Evolutionary conservation across 768 basidiomycete genomes (phyloP), one percentile per base, ranked within the genome.

Genomic region (Glaciozyma antarctica): DNA sequence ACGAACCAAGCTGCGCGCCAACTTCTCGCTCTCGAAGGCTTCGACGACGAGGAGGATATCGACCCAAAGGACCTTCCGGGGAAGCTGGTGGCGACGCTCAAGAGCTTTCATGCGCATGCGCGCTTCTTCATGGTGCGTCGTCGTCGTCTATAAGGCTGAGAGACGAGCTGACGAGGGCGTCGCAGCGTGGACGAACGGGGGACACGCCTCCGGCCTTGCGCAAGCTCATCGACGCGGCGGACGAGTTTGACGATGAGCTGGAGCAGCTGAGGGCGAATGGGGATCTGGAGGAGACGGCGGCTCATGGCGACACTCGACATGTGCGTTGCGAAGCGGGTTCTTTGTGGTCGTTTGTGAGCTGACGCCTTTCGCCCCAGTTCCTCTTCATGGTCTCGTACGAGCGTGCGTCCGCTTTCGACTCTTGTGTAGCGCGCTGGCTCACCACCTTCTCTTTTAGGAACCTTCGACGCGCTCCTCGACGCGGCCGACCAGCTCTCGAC

Each of bases 301-400:
- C 55, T 1, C 22, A 32, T 21, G 52, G 61, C 5, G 65, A 66
- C 19, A 59, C 58, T 2, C 49, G 53, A 47, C 60, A 64, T 26
- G 62, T 63, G 38, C 47, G 62, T 58, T 2, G 1, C 12, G 21
- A 15, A 12, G 53, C 26, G 30, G 21, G 34, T 8, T 43, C 26
- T 21, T 13, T 41, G 38, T 5, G 4, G 54, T 28, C 51, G 16
- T 26, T 54, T 5, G 30, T 30, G 16, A 21, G 47, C n/a, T 48
- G n/a, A 21, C n/a, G 47, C 1, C 30, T 17, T 10, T 16, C 17
- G 10, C 41, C 9, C 2, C 49, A 62, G 44, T 62, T 49, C 52
- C 58, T 62, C 26, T 62, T 66, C 51, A 47, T 66, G 41, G 7
- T 66, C 57, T 53, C 65, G 22, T 62, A 66, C 58, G 61, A 62